These are phyloP conservation scores for Carex cristatella DNA, from an alignment of 176 grass and related monocot genomes.

Conservation along the genomic window DNA sequence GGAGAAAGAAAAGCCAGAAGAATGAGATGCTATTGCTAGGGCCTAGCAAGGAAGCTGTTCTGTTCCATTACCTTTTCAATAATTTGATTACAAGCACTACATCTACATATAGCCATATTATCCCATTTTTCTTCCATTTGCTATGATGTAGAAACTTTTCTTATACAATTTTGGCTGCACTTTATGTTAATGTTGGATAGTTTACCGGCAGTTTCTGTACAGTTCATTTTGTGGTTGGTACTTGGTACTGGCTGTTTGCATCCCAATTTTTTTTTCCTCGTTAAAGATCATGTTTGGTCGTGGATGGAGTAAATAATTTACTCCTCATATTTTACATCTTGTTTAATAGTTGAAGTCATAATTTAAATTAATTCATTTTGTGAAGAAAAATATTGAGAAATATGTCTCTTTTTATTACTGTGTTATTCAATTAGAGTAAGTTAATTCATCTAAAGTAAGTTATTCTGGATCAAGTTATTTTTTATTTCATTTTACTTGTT, in stretches of 20 bases:
- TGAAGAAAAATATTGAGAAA: too few relatives aligned
- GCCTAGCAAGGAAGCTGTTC: neutral
- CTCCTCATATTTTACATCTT: too few relatives aligned
- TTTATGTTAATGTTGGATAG: neutral
- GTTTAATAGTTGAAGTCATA: too few relatives aligned
- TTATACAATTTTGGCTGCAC: conserved; percentile 6
- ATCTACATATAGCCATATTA: neutral
- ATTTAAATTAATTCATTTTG: too few relatives aligned
- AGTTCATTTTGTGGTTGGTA: neutral
- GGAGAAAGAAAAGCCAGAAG: conserved; percentile 21
- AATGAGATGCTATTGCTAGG: neutral
- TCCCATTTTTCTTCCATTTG: neutral
- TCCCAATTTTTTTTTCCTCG: neutral
- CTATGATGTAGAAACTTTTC: neutral
- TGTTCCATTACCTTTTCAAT: neutral
- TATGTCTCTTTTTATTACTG: too few relatives aligned
- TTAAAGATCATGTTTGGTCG: too few relatives aligned
- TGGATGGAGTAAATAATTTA: too few relatives aligned
- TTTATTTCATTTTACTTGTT: too few relatives aligned
- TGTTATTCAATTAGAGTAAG: too few relatives aligned
- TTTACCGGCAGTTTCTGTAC: neutral
- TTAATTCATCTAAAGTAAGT: too few relatives aligned
- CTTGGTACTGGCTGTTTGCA: neutral
- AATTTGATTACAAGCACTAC: neutral
- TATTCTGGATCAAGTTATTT: too few relatives aligned